phyloP scores from a whole-genome alignment of 495 filamentous ascomycete genomes.

The Acidiella bohemica region DNA sequence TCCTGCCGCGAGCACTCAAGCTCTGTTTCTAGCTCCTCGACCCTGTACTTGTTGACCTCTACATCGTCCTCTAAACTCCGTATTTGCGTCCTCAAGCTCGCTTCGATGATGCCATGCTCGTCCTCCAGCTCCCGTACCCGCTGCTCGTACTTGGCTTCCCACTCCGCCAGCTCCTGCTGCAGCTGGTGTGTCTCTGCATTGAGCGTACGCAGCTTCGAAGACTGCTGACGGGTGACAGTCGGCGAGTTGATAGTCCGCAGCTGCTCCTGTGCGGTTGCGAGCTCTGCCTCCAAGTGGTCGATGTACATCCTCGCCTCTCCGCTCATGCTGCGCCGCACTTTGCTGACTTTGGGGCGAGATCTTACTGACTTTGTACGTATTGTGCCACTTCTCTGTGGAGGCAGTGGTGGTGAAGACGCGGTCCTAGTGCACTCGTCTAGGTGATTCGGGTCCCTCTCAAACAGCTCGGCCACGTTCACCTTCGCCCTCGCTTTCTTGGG shows the following conservation, averaged over 20 bases:
- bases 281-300: constrained; percentile 19
- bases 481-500: constrained; percentile 2
- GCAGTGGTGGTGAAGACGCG: constrained; percentile 8
- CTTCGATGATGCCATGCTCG: constrained; percentile 8
- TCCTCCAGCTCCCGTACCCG: constrained; percentile 19
- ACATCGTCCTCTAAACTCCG: constrained; percentile 15
- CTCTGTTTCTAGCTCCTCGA: constrained; percentile 14
- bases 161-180: constrained; percentile 16
- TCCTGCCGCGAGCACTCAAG: constrained; percentile 4
- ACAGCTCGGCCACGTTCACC: constrained; percentile 1
- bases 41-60: constrained; percentile 10
- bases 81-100: constrained; percentile 5
- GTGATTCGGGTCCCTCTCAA: too few relatives aligned
- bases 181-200: constrained; percentile 14
- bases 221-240: constrained; percentile 16
- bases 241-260: constrained; percentile 16
- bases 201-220: constrained; percentile 10
- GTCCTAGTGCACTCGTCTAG: too few relatives aligned
- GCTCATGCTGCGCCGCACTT: constrained; percentile 10
- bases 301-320: constrained; percentile 19
- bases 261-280: constrained; percentile 14
- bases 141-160: constrained; percentile 18
- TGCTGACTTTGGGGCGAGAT: constrained; percentile 2
- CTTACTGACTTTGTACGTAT: constrained; percentile 6
- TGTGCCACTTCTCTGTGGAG: constrained; percentile 2